phyloP scores from a whole-genome alignment of 495 filamentous ascomycete genomes.

The Podospora bellae-mahoneyi region DNA sequence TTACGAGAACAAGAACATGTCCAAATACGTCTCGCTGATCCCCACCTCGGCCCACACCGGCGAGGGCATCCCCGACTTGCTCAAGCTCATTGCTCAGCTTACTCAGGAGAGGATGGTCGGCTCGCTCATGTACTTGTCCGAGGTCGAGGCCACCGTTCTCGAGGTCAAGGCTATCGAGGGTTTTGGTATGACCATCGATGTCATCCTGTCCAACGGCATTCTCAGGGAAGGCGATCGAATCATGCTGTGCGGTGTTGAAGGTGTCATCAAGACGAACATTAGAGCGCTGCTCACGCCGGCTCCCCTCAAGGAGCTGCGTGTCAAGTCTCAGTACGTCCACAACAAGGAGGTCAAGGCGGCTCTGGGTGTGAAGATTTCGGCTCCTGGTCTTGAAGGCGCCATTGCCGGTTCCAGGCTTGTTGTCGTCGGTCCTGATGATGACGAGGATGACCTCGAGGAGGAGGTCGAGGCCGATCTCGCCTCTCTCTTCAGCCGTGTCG shows the following conservation, averaged over 20 bases:
- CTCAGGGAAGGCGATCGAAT: slow-evolving; percentile 92
- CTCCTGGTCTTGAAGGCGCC: slow-evolving; percentile 91
- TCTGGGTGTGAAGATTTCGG: slow-evolving; percentile 97
- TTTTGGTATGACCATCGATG: slow-evolving; percentile 97
- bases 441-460: slow-evolving; percentile 93
- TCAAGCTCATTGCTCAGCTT: slow-evolving; percentile 87
- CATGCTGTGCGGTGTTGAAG: slow-evolving; percentile 91
- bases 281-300: slow-evolving; percentile 95
- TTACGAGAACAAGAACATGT: slow-evolving; percentile 97
- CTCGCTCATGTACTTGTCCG: slow-evolving; percentile 95
- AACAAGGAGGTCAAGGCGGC: slow-evolving; percentile 99
- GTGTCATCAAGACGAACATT: slow-evolving; percentile 90
- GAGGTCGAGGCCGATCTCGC: slow-evolving; percentile 96
- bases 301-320: slow-evolving; percentile 86
- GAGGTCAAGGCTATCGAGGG: slow-evolving; percentile 99
- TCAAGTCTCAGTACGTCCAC: slow-evolving; percentile 93
- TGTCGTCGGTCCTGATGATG: slow-evolving; percentile 90
- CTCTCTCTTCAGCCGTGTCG: slow-evolving; percentile 82
- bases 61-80: slow-evolving; percentile 98
- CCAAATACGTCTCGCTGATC: slow-evolving; percentile 86
- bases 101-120: slow-evolving; percentile 98
- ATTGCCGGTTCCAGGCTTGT: slow-evolving; percentile 95
- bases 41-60: slow-evolving; percentile 97
- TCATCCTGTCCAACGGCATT: slow-evolving; percentile 93
- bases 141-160: slow-evolving; percentile 95